Percentiles rank a stretch among this genome's conserved stretches.
Evolutionary conservation across 2,329 filamentous ascomycete species (phyloP).

Genomic region (Cladophialophora yegresii): DNA sequence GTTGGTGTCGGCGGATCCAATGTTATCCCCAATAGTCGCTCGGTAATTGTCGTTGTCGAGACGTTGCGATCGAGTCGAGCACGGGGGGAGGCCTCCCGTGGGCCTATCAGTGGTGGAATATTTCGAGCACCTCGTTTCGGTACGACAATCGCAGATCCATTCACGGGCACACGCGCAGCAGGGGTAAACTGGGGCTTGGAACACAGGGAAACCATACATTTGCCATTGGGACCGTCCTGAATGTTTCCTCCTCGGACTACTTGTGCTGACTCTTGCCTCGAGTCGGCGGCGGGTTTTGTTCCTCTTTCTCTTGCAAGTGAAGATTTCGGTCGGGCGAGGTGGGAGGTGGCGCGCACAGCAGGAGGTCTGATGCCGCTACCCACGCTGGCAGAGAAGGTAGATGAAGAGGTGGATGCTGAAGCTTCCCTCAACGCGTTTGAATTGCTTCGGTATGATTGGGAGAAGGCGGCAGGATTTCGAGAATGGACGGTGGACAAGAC

Average conservation of each 20-base stretch:
- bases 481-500: constrained; percentile 53
- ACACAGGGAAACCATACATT: constrained; percentile 53
- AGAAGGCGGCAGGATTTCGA: constrained; percentile 42
- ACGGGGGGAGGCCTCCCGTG: neutral
- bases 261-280: constrained; percentile 48
- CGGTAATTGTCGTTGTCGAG: constrained; percentile 24
- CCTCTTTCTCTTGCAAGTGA: constrained; percentile 56
- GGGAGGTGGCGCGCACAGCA: constrained; percentile 43
- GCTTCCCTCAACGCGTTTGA: constrained; percentile 48
- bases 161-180: constrained; percentile 21
- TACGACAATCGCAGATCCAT: constrained; percentile 21
- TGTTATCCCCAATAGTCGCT: constrained; percentile 38
- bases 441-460: constrained; percentile 47
- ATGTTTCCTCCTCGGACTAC: constrained; percentile 43
- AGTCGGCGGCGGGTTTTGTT: constrained; percentile 46
- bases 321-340: constrained; percentile 52
- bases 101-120: constrained; percentile 12
- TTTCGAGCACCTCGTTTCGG: constrained; percentile 26
- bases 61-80: constrained; percentile 4
- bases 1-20: constrained; percentile 22
- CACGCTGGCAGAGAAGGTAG: constrained; percentile 60
- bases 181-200: constrained; percentile 38
- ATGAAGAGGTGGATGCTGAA: constrained; percentile 50
- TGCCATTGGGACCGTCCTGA: constrained; percentile 49
- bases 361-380: constrained; percentile 56